Evolutionary conservation across 805 yeast species (phyloP).

Genomic region (Starmerella tilneyi): DNA sequence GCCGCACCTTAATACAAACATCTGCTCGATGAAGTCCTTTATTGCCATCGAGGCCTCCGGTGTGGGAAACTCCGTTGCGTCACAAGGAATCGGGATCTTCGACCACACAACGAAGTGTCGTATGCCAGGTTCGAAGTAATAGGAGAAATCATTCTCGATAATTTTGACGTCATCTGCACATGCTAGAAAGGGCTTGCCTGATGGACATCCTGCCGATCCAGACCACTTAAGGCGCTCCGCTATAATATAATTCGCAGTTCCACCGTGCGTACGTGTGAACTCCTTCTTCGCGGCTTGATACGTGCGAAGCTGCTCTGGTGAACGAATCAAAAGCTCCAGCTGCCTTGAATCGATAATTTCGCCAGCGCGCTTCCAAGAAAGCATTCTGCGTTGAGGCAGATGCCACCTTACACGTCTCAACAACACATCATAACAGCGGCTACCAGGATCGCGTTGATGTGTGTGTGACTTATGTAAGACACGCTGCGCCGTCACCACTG

Average conservation of each 20-base stretch:
- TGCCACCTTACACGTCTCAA: too few species aligned
- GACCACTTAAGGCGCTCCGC: slow-evolving; percentile 27
- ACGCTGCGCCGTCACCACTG: not conserved
- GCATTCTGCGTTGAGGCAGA: too few species aligned
- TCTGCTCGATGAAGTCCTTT: slow-evolving; percentile 34
- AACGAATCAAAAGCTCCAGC: slow-evolving; percentile 25
- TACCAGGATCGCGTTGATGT: too few species aligned
- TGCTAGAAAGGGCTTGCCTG: slow-evolving; percentile 18
- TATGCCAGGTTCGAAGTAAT: slow-evolving; percentile 41
- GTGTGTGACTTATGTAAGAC: too few species aligned
- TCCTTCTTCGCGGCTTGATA: slow-evolving; percentile 26
- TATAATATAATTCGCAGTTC: slow-evolving; percentile 25
- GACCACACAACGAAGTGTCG: slow-evolving; percentile 50
- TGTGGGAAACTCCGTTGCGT: slow-evolving; percentile 35
- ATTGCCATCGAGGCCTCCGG: slow-evolving; percentile 33
- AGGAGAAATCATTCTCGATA: slow-evolving; percentile 46
- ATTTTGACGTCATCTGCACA: slow-evolving; percentile 36
- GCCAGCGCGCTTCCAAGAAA: slow-evolving; percentile 17
- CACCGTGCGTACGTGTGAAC: slow-evolving; percentile 22
- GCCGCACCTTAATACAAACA: slow-evolving; percentile 36
- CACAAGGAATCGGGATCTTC: slow-evolving; percentile 36
- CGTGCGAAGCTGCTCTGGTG: slow-evolving; percentile 24
- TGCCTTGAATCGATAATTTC: slow-evolving; percentile 19
- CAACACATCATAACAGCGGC: too few species aligned
- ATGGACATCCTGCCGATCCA: slow-evolving; percentile 6